A percentile compares a stretch with the other conserved stretches of the same genome.
Conservation (phyloP, 1,284 basidiomycete genomes). For the Tremellales sp. region DNA sequence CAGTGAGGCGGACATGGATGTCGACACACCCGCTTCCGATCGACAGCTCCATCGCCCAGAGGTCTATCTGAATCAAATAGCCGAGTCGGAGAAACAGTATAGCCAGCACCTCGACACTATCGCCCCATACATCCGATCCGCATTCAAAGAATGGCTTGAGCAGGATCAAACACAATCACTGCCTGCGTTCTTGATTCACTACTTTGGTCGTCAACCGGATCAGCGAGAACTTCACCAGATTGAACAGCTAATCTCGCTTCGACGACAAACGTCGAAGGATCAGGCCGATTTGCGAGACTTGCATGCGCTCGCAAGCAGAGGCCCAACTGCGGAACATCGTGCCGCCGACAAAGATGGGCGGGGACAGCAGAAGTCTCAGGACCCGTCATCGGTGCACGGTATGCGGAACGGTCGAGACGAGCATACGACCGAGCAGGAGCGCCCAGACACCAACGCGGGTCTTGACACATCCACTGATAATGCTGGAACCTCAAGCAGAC, state of each 20-base stretch:
- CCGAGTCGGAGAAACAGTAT: slow-evolving; percentile 22
- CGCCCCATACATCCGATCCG: slow-evolving; percentile 37
- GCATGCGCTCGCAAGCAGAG: background rate
- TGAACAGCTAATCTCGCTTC: slow-evolving; percentile 20
- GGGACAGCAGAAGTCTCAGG: background rate
- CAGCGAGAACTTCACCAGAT: slow-evolving; percentile 31
- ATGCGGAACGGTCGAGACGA: background rate
- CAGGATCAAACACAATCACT: slow-evolving; percentile 24
- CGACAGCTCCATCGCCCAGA: background rate
- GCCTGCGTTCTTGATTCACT: slow-evolving; percentile 32
- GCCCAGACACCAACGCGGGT: background rate
- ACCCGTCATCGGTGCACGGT: background rate
- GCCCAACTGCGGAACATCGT: background rate
- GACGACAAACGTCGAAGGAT: slow-evolving; percentile 18
- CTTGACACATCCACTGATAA: background rate
- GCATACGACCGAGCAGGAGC: background rate
- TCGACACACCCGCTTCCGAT: background rate
- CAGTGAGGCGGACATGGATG: background rate
- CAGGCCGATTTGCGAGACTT: slow-evolving; percentile 20
- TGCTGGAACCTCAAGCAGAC: background rate
- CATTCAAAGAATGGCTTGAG: slow-evolving; percentile 34
- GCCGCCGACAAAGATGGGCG: background rate
- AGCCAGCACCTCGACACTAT: slow-evolving; percentile 18
- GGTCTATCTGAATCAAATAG: slow-evolving; percentile 14
- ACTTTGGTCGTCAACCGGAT: slow-evolving; percentile 33